Conservation (phyloP, 2,329 filamentous ascomycete species). For the Acephala macrosclerotiorum region DNA sequence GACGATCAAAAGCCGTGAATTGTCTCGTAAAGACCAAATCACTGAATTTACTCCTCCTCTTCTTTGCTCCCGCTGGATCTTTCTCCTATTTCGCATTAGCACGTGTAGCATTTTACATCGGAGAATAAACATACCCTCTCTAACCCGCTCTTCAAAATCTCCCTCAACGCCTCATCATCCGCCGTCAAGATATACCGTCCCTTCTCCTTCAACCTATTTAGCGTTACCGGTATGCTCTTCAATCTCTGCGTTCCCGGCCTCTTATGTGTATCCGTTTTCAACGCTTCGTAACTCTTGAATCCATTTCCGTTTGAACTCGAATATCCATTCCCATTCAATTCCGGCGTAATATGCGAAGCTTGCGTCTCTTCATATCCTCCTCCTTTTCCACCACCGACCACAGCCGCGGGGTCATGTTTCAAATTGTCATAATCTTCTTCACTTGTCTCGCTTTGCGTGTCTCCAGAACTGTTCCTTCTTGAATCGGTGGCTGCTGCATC, state of each 20-base stretch:
- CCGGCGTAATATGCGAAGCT: conserved; percentile 19
- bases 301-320: conserved; percentile 9
- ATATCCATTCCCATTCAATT: conserved; percentile 4
- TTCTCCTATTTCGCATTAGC: conserved; percentile 31
- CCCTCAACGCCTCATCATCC: conserved; percentile 37
- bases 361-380: conserved; percentile 42
- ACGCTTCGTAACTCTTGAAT: conserved; percentile 32
- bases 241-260: conserved; percentile 27
- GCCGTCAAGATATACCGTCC: conserved; percentile 41
- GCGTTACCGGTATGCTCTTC: conserved; percentile 41
- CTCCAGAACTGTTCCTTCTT: conserved; percentile 23
- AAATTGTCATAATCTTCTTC: conserved; percentile 44
- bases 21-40: conserved; percentile 75
- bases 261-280: conserved; percentile 21
- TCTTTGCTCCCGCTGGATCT: conserved; percentile 34
- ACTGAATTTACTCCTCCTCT: conserved; percentile 46
- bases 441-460: conserved; percentile 38
- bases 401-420: conserved; percentile 36
- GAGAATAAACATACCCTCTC: conserved; percentile 32
- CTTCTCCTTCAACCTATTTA: conserved; percentile 40
- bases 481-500: conserved; percentile 23
- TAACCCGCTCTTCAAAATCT: conserved; percentile 38
- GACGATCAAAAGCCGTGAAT: conserved; percentile 77
- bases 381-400: conserved; percentile 45
- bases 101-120: background rate